Percentiles rank a stretch among this genome's conserved stretches.
Conservation (phyloP, 2,329 filamentous ascomycete species). For the Alternaria sp. region DNA sequence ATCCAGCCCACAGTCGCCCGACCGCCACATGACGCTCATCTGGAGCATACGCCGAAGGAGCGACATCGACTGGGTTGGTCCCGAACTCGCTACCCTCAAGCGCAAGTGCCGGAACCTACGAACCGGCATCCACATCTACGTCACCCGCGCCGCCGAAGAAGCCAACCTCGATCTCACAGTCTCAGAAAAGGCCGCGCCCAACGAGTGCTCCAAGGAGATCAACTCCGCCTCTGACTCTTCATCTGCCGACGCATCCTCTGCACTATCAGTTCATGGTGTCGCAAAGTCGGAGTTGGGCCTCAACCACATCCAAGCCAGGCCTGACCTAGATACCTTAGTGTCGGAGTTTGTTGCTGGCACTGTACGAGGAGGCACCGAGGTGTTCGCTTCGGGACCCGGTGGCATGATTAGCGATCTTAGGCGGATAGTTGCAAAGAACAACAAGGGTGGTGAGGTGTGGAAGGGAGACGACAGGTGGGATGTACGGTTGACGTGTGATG, state of each 20-base stretch:
- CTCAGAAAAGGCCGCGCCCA: constrained; percentile 27
- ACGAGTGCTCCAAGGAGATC: constrained; percentile 31
- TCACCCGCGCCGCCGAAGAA: constrained; percentile 38
- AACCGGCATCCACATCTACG: constrained; percentile 41
- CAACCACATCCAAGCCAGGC: constrained; percentile 34
- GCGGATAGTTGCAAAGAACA: constrained; percentile 37
- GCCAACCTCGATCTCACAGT: constrained; percentile 18
- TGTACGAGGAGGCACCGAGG: constrained; percentile 33
- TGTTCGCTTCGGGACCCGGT: constrained; percentile 42
- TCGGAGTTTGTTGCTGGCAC: constrained; percentile 32
- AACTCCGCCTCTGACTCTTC: constrained; percentile 23
- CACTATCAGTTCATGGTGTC: constrained; percentile 36
- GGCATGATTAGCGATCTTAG: constrained; percentile 44
- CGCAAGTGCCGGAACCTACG: constrained; percentile 32
- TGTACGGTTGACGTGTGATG: constrained; percentile 42
- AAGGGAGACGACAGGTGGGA: constrained; percentile 40
- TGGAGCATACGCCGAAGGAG: constrained; percentile 43
- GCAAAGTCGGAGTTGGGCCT: constrained; percentile 34
- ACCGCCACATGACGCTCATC: constrained; percentile 40
- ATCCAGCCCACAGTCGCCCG: constrained; percentile 27
- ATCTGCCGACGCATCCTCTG: constrained; percentile 29
- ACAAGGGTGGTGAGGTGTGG: constrained; percentile 42
- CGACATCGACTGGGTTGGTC: constrained; percentile 45
- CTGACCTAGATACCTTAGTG: constrained; percentile 26
- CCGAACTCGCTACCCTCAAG: constrained; percentile 42